phyloP scores from a whole-genome alignment of 1,284 basidiomycete species.

The Apiotrichum domesticum region DNA sequence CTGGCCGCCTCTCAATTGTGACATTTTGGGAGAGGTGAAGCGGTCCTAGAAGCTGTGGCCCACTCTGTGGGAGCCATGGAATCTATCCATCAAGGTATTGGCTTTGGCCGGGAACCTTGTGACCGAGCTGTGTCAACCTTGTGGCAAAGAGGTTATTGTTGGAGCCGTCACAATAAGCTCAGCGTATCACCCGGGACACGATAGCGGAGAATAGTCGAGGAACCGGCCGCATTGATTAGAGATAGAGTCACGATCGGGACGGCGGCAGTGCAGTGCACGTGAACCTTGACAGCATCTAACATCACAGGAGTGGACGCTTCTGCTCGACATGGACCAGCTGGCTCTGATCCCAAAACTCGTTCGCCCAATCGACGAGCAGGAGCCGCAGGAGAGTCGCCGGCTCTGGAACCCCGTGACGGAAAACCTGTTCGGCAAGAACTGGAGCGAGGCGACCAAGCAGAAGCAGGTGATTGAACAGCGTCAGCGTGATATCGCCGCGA shows the following conservation, averaged over 20 bases:
- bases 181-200: background rate
- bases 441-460: constrained; percentile 75
- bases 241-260: too few relatives aligned
- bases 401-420: constrained; percentile 83
- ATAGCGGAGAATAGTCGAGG: background rate
- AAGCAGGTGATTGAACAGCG: constrained; percentile 83
- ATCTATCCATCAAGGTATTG: too few relatives aligned
- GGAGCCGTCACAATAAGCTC: background rate
- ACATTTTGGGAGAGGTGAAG: too few relatives aligned
- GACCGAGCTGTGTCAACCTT: too few relatives aligned
- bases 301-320: constrained; percentile 57
- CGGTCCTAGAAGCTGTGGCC: too few relatives aligned
- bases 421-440: constrained; percentile 75
- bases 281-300: too few relatives aligned
- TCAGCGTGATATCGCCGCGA: constrained; percentile 77
- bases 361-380: constrained; percentile 71
- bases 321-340: constrained; percentile 73
- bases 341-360: constrained; percentile 76
- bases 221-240: too few relatives aligned
- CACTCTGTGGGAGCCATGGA: too few relatives aligned
- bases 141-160: too few relatives aligned
- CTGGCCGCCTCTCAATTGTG: too few relatives aligned
- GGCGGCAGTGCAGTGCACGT: background rate
- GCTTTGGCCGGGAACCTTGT: too few relatives aligned
- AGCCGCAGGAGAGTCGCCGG: constrained; percentile 72